phyloP scores from a whole-genome alignment of 495 filamentous ascomycete genomes.

The Aspergillus funiculosus region DNA sequence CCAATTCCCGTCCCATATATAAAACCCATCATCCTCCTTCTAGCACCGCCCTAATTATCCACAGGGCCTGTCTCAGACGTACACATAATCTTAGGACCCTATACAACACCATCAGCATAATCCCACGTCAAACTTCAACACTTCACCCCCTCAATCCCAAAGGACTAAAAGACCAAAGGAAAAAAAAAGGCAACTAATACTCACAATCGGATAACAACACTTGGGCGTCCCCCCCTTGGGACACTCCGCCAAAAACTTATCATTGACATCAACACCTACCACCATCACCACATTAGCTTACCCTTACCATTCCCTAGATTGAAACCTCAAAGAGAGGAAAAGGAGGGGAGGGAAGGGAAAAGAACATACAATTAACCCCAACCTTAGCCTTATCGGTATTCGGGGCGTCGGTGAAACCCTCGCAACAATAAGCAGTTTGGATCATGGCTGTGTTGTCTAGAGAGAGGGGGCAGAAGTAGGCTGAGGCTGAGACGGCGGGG shows the following conservation, averaged over 20 bases:
- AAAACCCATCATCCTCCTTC: background rate
- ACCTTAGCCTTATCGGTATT: conserved; percentile 23
- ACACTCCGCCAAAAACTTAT: conserved; percentile 7
- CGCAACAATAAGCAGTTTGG: conserved; percentile 38
- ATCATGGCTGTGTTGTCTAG: conserved; percentile 31
- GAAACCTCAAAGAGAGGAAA: background rate
- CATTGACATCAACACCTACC: conserved; percentile 10
- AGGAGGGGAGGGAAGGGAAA: background rate
- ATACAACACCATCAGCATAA: no score
- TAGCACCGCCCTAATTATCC: background rate
- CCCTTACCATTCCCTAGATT: no score
- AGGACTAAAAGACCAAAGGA: background rate
- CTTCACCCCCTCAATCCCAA: background rate
- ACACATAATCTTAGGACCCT: conserved; percentile 5
- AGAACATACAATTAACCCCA: conserved; percentile 27
- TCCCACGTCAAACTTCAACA: background rate
- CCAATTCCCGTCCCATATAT: no score
- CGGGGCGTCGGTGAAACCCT: conserved; percentile 18
- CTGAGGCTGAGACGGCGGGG: conserved; percentile 24
- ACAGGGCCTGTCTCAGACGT: conserved; percentile 1
- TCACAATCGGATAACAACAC: conserved; percentile 21
- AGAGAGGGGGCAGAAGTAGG: conserved; percentile 33
- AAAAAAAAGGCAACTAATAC: conserved; percentile 6
- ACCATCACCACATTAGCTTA: background rate
- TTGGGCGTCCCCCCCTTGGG: conserved; percentile 12